phyloP scores from a whole-genome alignment of 1,139 yeast species.

The Nakaseomyces bracarensis region DNA sequence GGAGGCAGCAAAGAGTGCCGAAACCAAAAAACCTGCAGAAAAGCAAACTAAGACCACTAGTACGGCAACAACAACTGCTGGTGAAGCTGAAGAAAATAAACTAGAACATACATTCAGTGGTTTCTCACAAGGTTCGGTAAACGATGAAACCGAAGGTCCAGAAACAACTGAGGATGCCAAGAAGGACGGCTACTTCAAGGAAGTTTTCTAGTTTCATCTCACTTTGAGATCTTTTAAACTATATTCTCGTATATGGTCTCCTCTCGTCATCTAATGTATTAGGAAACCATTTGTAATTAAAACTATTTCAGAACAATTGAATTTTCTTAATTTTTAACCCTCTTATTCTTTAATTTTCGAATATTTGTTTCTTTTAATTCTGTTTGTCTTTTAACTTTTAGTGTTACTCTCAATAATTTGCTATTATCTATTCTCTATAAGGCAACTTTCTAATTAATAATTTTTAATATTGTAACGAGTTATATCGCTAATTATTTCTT shows the following conservation, averaged over 20 bases:
- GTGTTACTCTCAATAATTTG: too few species aligned
- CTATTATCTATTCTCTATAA: neutral
- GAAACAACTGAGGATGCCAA: neutral
- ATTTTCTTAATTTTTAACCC: neutral
- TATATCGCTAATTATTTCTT: neutral
- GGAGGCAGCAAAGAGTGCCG: neutral
- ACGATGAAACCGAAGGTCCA: slow-evolving; percentile 5
- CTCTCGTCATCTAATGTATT: neutral
- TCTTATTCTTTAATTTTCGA: neutral
- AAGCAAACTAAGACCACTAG: neutral
- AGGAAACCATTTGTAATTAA: neutral
- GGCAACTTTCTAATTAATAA: neutral
- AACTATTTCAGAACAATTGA: neutral
- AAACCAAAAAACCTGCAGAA: neutral
- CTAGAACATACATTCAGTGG: slow-evolving; percentile 16
- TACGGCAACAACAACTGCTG: neutral
- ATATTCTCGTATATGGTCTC: neutral
- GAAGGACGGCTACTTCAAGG: slow-evolving; percentile 6
- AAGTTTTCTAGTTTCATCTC: slow-evolving; percentile 1
- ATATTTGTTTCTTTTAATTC: neutral
- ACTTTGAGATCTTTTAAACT: neutral
- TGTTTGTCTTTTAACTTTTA: neutral
- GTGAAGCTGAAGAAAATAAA: slow-evolving; percentile 4
- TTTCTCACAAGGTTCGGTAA: slow-evolving; percentile 16
- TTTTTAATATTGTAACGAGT: neutral